Percentiles rank a stretch among this genome's conserved stretches.
phyloP scores from a whole-genome alignment of 116 monocot genomes.

The Dioscorea cayenensis region DNA sequence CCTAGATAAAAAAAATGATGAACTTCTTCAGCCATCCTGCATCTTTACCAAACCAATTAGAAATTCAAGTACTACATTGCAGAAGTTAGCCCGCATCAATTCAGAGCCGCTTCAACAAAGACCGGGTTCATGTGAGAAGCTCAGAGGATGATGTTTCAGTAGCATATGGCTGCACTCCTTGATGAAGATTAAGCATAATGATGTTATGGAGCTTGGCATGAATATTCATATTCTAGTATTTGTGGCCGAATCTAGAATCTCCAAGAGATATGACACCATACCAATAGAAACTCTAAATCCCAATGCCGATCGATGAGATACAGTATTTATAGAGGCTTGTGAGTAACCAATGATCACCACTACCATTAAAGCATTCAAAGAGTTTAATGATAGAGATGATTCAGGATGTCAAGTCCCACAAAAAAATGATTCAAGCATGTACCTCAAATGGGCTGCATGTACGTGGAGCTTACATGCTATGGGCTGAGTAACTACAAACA shows the following conservation, averaged over 20 bases:
- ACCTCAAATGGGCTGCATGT: no score
- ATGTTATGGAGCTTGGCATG: slow-evolving; percentile 67
- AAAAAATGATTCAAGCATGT: no score
- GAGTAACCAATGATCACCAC: no score
- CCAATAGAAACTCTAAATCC: slow-evolving; percentile 81
- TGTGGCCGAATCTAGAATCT: slow-evolving; percentile 60
- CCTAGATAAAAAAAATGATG: no score
- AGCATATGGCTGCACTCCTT: slow-evolving; percentile 4
- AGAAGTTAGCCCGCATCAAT: slow-evolving; percentile 46
- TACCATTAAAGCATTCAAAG: no score
- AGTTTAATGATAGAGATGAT: no score
- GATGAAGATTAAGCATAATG: slow-evolving; percentile 67
- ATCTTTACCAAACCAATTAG: no score
- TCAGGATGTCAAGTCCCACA: no score
- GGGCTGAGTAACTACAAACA: no score
- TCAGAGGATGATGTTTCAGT: slow-evolving; percentile 19
- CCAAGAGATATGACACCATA: slow-evolving; percentile 82
- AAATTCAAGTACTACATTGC: slow-evolving; percentile 94
- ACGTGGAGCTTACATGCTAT: no score
- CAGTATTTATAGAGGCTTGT: slow-evolving; percentile 77
- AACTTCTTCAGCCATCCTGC: no score
- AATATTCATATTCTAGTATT: slow-evolving; percentile 70
- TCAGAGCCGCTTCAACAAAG: slow-evolving; percentile 72
- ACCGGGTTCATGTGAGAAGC: slow-evolving; percentile 46
- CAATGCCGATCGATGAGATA: slow-evolving; percentile 95